Evolutionary conservation across 768 basidiomycete species (phyloP), one percentile per base, ranked within the genome.

Genomic region (Amylocystis lapponica): DNA sequence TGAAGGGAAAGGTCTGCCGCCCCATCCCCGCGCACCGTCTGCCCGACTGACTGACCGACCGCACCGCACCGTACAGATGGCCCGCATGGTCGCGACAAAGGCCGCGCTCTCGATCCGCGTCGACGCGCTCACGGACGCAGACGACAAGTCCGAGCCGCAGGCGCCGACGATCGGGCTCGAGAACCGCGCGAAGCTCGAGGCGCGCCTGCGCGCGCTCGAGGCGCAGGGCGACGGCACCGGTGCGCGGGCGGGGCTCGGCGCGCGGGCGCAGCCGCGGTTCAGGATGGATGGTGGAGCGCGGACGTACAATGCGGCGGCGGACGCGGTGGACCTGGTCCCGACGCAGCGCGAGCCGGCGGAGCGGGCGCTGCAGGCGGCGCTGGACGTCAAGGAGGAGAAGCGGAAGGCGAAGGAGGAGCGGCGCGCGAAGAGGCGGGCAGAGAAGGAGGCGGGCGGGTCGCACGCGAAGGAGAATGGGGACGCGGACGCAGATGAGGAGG

Each of bases 11-110:
- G 72, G 86, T 83, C 36, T 55, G 71, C 48, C n/a, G n/a, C n/a
- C n/a, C 2, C 8, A 30, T 25, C 21, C 35, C 36, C 10, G 31
- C 29, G 34, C 34, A 17, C 11, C 27, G 13, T n/a, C 16, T 17
- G 6, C 9, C 5, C 12, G 35, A 32, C 36, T 6, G 27, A n/a
- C n/a, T n/a, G n/a, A n/a, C n/a, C n/a, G n/a, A n/a, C n/a, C n/a
- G n/a, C n/a, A n/a, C n/a, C n/a, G n/a, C n/a, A n/a, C n/a, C 41
- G 5, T 9, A 10, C 34, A 88, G 84, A 98, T 98, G 96, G 96
- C 96, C 17, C 89, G 96, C 58, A 99, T 99, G 96, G 92, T 98
- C 23, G 94, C 96, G 37, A 98, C 96, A 36, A 99, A 99, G 72
- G 83, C 95, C 3, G 89, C 96, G 1, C 80, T 99, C 12, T 95